Conservation (phyloP, 2,329 filamentous ascomycete species). For the Botryotinia globosa region DNA sequence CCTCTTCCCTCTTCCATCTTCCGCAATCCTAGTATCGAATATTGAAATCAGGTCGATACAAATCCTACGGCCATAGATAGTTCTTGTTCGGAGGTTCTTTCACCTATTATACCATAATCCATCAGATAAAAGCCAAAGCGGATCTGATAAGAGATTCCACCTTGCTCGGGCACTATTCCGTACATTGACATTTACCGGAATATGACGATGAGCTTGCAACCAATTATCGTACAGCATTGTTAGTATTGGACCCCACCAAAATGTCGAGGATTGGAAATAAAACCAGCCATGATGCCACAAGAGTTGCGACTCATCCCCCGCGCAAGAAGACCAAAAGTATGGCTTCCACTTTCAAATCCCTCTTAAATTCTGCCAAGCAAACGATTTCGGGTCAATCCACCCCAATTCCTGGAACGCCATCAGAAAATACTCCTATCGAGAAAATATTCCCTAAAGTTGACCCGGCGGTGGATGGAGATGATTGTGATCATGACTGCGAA, state of each 20-base stretch:
- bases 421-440: conserved; percentile 28
- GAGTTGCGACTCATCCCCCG: neutral
- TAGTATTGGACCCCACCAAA: neutral
- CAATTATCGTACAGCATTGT: neutral
- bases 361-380: conserved; percentile 32
- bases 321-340: conserved; percentile 27
- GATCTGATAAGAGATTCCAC: conserved; percentile 13
- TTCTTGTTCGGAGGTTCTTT: neutral
- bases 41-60: neutral
- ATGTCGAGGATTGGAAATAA: conserved; percentile 17
- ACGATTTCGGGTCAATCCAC: conserved; percentile 32
- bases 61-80: neutral
- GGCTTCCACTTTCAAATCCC: conserved; percentile 33
- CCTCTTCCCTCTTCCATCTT: neutral
- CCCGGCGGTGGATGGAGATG: conserved; percentile 78
- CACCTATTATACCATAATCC: neutral
- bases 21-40: neutral
- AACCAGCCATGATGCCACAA: conserved; percentile 10
- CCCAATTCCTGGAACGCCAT: conserved; percentile 29
- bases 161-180: neutral
- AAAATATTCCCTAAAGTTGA: conserved; percentile 71
- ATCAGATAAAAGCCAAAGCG: conserved; percentile 8
- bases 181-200: neutral
- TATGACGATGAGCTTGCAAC: neutral
- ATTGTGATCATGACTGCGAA: conserved; percentile 83